Evolutionary conservation across 1,284 basidiomycete species (phyloP), one percentile per base, ranked within the genome.

Genomic region (Lentinula novae-zelandiae): DNA sequence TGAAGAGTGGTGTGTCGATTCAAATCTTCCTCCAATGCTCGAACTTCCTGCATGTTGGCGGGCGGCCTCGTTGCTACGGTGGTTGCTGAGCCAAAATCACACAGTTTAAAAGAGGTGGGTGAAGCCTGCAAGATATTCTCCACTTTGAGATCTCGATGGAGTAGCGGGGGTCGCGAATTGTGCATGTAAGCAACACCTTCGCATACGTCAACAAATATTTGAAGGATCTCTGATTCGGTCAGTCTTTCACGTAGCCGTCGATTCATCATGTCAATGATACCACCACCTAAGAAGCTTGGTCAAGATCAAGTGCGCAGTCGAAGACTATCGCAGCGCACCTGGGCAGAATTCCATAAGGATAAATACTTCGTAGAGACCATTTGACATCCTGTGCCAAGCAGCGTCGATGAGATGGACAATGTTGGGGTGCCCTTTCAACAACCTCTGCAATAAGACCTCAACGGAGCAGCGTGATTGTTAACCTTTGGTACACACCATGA

Each of bases 181-280:
- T 99, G 97, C 97, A 99, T 99, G 65, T 87, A 91, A 1, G 93
- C 95, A 10, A 97, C 91, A 33, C 93, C 89, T 75, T 96, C 94
- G 71, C 92, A 95, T 20, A 95, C 92, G 69, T 97, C 95, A 31
- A 95, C 91, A 72, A 99, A 99, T 70, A 99, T 98, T 73, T 95
- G 93, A 55, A 99, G 82, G 68, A 99, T 98, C 74, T 99, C 97
- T 33, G 87, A 83, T 75, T 99, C 97, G 2, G 93, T 93, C 52
- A 99, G 81, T 27, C 97, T 86, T 73, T 98, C 94, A 56, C 96
- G 86, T 44, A 99, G 82, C 54, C 96, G 85, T 67, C 95, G 88
- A 75, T 99, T 99, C 90, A 99, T 93, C 86, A 99, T 93, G 76
- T 99, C 97, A 75, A 99, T 98, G 68, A 99, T 97, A 44, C 97